Conservation (phyloP, 2,329 filamentous ascomycete genomes). For the Aureobasidium sp. region DNA sequence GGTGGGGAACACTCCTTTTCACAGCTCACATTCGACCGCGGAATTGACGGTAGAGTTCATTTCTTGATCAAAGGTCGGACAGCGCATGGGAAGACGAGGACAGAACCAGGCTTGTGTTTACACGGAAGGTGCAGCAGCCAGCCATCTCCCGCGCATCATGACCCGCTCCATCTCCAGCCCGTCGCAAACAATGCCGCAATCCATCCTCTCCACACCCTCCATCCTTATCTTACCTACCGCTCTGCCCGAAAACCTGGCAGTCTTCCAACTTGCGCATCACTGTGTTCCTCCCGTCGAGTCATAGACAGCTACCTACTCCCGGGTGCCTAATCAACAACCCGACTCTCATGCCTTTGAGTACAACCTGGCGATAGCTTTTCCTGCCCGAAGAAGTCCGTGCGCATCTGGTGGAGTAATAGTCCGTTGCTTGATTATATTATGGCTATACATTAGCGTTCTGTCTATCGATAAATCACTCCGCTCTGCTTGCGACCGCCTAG, state of each 20-base stretch:
- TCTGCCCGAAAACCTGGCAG: no score
- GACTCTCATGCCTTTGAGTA: no score
- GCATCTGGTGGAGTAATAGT: not conserved
- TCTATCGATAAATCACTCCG: not conserved
- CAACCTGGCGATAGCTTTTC: no score
- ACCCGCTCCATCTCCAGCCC: not conserved
- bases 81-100: not conserved
- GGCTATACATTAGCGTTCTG: not conserved
- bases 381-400: no score
- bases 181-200: not conserved
- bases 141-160: not conserved
- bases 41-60: not conserved
- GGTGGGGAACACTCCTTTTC: not conserved
- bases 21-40: not conserved
- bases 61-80: not conserved
- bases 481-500: not conserved
- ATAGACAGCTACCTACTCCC: no score
- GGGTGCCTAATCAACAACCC: no score
- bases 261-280: no score
- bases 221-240: not conserved
- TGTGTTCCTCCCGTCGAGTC: no score
- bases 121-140: not conserved
- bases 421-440: not conserved
- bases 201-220: not conserved
- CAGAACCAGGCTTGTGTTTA: constrained; percentile 6